Evolutionary conservation across 495 filamentous ascomycete genomes (phyloP).

Genomic region (Trichocladium uniseriatum): DNA sequence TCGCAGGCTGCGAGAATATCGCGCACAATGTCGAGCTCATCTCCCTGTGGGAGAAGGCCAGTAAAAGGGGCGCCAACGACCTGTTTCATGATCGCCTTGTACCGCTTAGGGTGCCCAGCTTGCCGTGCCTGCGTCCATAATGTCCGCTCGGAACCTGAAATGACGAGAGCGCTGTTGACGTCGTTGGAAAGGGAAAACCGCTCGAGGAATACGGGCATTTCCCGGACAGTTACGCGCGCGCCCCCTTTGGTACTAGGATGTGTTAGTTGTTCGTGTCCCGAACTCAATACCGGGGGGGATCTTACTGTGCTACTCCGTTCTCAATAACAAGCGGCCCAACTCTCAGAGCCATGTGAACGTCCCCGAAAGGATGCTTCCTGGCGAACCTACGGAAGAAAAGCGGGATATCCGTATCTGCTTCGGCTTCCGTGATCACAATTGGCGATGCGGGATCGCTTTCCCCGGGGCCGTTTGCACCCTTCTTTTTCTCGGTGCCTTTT

Average conservation of each 20-base stretch:
- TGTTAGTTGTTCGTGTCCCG: background rate
- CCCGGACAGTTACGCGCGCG: constrained; percentile 24
- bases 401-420: constrained; percentile 26
- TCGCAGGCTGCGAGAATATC: too few relatives aligned
- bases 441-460: constrained; percentile 10
- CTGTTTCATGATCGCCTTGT: too few relatives aligned
- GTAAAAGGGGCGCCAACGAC: too few relatives aligned
- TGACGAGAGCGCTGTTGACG: constrained; percentile 6
- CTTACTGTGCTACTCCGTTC: constrained; percentile 24
- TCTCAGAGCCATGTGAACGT: constrained; percentile 34
- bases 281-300: background rate
- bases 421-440: constrained; percentile 2
- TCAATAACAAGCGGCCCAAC: constrained; percentile 37
- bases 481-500: too few relatives aligned
- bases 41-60: too few relatives aligned
- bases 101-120: too few relatives aligned
- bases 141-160: too few relatives aligned
- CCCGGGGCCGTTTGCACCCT: too few relatives aligned
- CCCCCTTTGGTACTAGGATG: constrained; percentile 20
- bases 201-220: constrained; percentile 23
- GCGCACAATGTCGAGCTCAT: too few relatives aligned
- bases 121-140: too few relatives aligned
- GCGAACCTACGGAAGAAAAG: constrained; percentile 23
- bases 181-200: background rate
- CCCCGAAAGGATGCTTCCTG: constrained; percentile 28